A percentile compares a stretch with the other conserved stretches of the same genome.
Conservation (phyloP, 768 basidiomycete genomes). For the Pholiota microspora region DNA sequence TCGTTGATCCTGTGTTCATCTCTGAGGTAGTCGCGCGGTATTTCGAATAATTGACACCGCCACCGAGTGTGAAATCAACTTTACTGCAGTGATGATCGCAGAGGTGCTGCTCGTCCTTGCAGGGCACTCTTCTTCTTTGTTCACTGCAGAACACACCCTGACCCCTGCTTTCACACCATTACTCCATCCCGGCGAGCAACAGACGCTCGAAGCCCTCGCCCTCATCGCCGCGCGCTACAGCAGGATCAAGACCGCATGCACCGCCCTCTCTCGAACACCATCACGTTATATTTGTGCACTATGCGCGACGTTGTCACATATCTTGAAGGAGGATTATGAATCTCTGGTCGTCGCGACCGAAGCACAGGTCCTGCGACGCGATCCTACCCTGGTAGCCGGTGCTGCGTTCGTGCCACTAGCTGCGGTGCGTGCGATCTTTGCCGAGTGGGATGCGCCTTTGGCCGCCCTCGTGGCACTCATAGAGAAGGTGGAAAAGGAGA, state of each 20-base stretch:
- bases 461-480: slow-evolving; percentile 67
- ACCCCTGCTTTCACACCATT: slow-evolving; percentile 66
- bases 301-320: slow-evolving; percentile 67
- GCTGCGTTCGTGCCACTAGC: slow-evolving; percentile 86
- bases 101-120: slow-evolving; percentile 85
- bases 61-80: not conserved
- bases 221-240: slow-evolving; percentile 74
- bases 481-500: slow-evolving; percentile 53
- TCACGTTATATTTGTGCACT: slow-evolving; percentile 82
- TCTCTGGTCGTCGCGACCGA: slow-evolving; percentile 78
- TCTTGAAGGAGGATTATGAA: slow-evolving; percentile 81
- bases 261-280: slow-evolving; percentile 47
- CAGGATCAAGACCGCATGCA: slow-evolving; percentile 61
- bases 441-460: slow-evolving; percentile 87
- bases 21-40: too few species aligned
- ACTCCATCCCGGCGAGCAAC: slow-evolving; percentile 86
- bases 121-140: slow-evolving; percentile 85
- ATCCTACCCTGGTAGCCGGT: slow-evolving; percentile 73
- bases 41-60: not conserved
- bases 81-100: slow-evolving; percentile 63
- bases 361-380: slow-evolving; percentile 71
- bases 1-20: too few species aligned
- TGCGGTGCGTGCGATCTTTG: slow-evolving; percentile 77
- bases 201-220: slow-evolving; percentile 79
- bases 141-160: slow-evolving; percentile 56